phyloP scores from a whole-genome alignment of 441 rosid species.

The Cnidoscolus chayamansa region DNA sequence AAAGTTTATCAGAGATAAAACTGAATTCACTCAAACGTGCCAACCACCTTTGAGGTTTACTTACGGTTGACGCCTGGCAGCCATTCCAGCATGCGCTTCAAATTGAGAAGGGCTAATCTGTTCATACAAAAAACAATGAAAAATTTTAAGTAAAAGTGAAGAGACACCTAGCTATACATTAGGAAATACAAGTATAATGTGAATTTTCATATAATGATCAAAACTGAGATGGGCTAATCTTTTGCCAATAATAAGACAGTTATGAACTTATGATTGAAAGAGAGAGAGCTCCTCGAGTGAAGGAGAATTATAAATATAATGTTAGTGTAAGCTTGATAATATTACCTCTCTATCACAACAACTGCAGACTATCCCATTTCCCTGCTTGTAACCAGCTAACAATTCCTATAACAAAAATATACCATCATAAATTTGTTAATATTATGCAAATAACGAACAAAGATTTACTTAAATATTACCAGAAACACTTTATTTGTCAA shows the following conservation, averaged over 20 bases:
- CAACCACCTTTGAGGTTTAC: slow-evolving; percentile 28
- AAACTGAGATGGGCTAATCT: too few relatives aligned
- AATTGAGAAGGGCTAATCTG: slow-evolving; percentile 98
- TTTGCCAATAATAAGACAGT: too few relatives aligned
- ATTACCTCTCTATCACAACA: slow-evolving; percentile 81
- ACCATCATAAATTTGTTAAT: slow-evolving; percentile 8
- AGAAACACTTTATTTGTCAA: slow-evolving; percentile 5
- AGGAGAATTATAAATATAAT: too few relatives aligned
- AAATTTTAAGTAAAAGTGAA: slow-evolving; percentile 8
- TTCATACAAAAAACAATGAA: slow-evolving; percentile 17
- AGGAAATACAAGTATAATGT: slow-evolving; percentile 2
- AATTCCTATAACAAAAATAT: slow-evolving; percentile 45
- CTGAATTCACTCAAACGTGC: background rate
- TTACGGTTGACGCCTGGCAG: slow-evolving; percentile 98
- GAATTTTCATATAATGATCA: background rate
- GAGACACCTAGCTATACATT: background rate
- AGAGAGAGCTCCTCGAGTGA: too few relatives aligned
- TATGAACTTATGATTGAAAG: too few relatives aligned
- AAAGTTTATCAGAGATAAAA: slow-evolving; percentile 16
- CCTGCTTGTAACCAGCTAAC: slow-evolving; percentile 74
- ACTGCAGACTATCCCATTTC: slow-evolving; percentile 75
- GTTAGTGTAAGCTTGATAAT: background rate
- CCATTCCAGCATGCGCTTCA: slow-evolving; percentile 99
- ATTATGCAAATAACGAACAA: background rate
- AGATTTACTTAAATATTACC: background rate